A percentile compares a stretch with the other conserved stretches of the same genome.
Evolutionary conservation across 2,329 filamentous ascomycete genomes (phyloP).

Genomic region (Lecanosticta acicola): DNA sequence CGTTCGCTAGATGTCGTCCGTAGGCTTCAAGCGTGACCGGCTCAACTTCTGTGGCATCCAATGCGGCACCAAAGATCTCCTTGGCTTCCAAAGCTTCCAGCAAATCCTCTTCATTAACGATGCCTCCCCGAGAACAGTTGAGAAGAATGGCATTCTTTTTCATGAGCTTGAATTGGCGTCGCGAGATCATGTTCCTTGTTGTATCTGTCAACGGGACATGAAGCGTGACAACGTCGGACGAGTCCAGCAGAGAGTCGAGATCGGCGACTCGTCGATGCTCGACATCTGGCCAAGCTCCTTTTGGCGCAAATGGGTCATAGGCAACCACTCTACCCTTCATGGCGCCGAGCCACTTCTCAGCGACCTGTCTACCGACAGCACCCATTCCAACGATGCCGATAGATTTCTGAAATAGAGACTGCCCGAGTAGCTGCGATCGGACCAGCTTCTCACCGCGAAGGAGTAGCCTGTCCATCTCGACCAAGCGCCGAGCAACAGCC

Average conservation of each 20-base stretch:
- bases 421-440: constrained; percentile 26
- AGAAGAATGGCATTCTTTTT: constrained; percentile 29
- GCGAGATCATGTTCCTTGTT: constrained; percentile 31
- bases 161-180: constrained; percentile 27
- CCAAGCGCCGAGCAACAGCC: constrained; percentile 29
- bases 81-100: constrained; percentile 23
- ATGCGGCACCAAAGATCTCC: constrained; percentile 30
- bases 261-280: constrained; percentile 25
- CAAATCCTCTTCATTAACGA: constrained; percentile 32
- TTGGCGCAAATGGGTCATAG: constrained; percentile 33
- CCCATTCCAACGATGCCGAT: constrained; percentile 39
- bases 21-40: constrained; percentile 29
- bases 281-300: constrained; percentile 23
- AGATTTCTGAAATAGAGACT: constrained; percentile 31
- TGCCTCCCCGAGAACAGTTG: constrained; percentile 33
- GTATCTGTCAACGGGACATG: constrained; percentile 31
- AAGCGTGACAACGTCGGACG: constrained; percentile 33
- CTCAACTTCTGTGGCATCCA: constrained; percentile 31
- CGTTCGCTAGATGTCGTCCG: constrained; percentile 21
- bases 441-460: constrained; percentile 22
- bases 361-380: constrained; percentile 33
- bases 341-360: constrained; percentile 33
- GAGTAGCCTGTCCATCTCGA: constrained; percentile 27
- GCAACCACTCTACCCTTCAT: constrained; percentile 31
- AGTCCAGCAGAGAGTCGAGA: constrained; percentile 30